Conservation (phyloP, 106 monocot species). For the Apostasia shenzhenica region DNA sequence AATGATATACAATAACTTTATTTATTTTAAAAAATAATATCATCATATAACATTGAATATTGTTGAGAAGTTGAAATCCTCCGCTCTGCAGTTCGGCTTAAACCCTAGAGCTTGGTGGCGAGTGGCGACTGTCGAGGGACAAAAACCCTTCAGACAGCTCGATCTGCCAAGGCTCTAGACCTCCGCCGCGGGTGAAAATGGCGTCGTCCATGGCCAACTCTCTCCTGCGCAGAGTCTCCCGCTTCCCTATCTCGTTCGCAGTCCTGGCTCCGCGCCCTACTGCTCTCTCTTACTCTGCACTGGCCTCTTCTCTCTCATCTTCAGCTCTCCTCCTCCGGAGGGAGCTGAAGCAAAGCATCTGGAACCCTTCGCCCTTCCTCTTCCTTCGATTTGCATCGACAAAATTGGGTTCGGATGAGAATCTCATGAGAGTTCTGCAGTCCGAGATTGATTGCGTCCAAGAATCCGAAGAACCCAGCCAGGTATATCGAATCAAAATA, state of each 20-base stretch:
- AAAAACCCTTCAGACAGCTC: too few relatives aligned
- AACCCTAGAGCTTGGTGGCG: too few relatives aligned
- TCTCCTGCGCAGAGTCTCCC: slow-evolving; percentile 22
- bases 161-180: not conserved
- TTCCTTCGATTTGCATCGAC: slow-evolving; percentile 17
- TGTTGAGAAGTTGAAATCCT: too few relatives aligned
- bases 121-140: too few relatives aligned
- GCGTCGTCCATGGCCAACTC: slow-evolving; percentile 14
- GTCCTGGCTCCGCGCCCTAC: not conserved
- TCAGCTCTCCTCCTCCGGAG: slow-evolving; percentile 6
- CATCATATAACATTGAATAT: too few relatives aligned
- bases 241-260: not conserved
- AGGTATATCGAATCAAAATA: slow-evolving; percentile 1
- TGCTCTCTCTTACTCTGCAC: slow-evolving; percentile 4
- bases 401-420: slow-evolving; percentile 27
- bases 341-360: not conserved
- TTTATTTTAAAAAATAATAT: too few relatives aligned
- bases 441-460: slow-evolving; percentile 31
- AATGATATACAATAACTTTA: too few relatives aligned
- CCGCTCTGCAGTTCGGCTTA: too few relatives aligned
- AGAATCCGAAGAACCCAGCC: slow-evolving; percentile 5
- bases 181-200: not conserved
- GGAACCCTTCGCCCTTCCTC: not conserved
- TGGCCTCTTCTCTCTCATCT: slow-evolving; percentile 1
- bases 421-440: slow-evolving; percentile 32